Evolutionary conservation across 805 yeast species (phyloP), one percentile per base, ranked within the genome.

Genomic region (Crinitomyces ghanaensis): DNA sequence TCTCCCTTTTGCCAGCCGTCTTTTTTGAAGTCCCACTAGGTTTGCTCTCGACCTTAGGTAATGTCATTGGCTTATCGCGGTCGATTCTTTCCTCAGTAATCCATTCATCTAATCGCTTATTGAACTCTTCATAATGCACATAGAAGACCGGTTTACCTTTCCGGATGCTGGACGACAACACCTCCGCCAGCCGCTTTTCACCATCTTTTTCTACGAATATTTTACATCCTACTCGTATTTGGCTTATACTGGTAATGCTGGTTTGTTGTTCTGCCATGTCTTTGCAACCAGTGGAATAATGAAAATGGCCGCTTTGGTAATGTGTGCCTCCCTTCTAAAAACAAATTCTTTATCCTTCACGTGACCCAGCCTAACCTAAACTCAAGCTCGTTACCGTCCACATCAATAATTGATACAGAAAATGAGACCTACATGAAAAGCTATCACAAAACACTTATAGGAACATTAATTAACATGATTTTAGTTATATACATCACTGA

Each of bases 91-190:
- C 76, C 4, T 72, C 65, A 14, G 68, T 64, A 5, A 91, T 72
- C 97, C 97, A 88, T 56, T 91, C 98, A 60, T 91, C 99, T 45
- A 91, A 67, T 56, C 99, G 79, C 57, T 91, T 91, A 63, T 91
- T 91, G 64, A 77, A 91, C 45, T 86, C 95, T 34, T 75, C 83
- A 59, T 85, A 91, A 56, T 91, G 99, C 19, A 91, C 95, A 53
- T 91, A 91, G 55, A 78, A 86, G 43, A 73, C 81, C 20, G 74
- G 72, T 40, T 79, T 71, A 9, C 86, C 83, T 52, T 84, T 78
- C 48, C 81, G 74, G 29, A 69, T 57, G 41, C 81, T 83, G 31
- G 73, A 68, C 13, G 86, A 83, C 28, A 91, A 60, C 27, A 91
- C 73, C 53, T 91, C 98, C 2, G 97, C 96, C 21, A 74, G 54